These are phyloP conservation scores for Neoconidiobolus thromboides DNA, from an alignment of 371 early-diverging fungal genomes.

Conservation along the genomic window DNA sequence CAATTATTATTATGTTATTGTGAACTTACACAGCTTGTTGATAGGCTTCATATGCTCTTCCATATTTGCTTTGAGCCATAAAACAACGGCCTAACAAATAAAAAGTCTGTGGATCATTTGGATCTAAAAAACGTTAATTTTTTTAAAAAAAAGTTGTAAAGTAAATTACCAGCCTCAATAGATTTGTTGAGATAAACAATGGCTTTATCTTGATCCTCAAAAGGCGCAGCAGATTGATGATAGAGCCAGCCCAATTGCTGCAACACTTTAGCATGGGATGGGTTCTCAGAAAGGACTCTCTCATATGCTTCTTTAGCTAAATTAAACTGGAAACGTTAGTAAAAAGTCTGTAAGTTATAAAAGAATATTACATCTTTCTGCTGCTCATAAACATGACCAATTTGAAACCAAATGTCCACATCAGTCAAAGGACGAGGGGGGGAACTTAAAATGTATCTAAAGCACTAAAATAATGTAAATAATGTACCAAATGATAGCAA, in stretches of 20 bases:
- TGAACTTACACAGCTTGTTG: slow-evolving; percentile 78
- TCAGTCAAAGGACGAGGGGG: slow-evolving; percentile 91
- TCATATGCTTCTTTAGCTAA: slow-evolving; percentile 87
- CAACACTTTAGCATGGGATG: slow-evolving; percentile 86
- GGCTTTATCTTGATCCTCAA: slow-evolving; percentile 67
- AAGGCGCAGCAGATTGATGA: slow-evolving; percentile 61
- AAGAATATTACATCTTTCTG: slow-evolving; percentile 53
- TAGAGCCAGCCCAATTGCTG: slow-evolving; percentile 94
- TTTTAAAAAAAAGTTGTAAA: background rate
- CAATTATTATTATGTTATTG: background rate
- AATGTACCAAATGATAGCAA: background rate
- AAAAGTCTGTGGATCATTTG: slow-evolving; percentile 85
- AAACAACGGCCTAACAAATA: slow-evolving; percentile 91
- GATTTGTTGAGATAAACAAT: slow-evolving; percentile 65
- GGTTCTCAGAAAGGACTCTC: slow-evolving; percentile 65
- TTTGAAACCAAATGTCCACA: slow-evolving; percentile 93
- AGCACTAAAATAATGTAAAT: slow-evolving; percentile 34
- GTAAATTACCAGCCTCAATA: slow-evolving; percentile 40
- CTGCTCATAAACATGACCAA: slow-evolving; percentile 91
- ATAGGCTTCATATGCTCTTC: slow-evolving; percentile 92
- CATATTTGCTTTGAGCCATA: slow-evolving; percentile 88
- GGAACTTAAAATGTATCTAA: slow-evolving; percentile 69
- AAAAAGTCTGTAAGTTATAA: background rate
- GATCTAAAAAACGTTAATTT: slow-evolving; percentile 22
- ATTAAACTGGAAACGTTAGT: slow-evolving; percentile 22